A percentile compares a stretch with the other conserved stretches of the same genome.
These are phyloP conservation scores for Colletotrichum eleusines DNA, from an alignment of 2,329 filamentous ascomycete species.

Conservation along the genomic window DNA sequence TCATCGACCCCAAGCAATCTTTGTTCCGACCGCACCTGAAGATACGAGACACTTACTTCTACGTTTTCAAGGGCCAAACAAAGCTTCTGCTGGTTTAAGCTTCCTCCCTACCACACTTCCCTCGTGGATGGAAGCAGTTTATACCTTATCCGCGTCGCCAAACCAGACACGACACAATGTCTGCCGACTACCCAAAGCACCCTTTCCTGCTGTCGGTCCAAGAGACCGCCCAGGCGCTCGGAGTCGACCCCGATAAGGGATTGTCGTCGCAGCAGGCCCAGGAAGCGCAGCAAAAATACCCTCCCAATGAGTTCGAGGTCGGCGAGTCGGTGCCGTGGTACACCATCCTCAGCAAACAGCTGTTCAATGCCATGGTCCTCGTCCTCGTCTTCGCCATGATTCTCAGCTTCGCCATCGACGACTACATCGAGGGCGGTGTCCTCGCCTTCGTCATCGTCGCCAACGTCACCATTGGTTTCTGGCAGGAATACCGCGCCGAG, in stretches of 20 bases:
- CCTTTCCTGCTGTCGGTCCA: constrained; percentile 71
- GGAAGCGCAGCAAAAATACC: constrained; percentile 69
- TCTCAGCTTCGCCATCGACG: constrained; percentile 74
- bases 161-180: constrained; percentile 51
- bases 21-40: constrained; percentile 19
- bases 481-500: constrained; percentile 73
- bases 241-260: constrained; percentile 75
- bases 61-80: not conserved
- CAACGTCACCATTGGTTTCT: constrained; percentile 77
- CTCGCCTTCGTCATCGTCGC: constrained; percentile 75
- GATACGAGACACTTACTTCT: not conserved
- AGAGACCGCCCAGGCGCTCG: constrained; percentile 72
- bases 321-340: constrained; percentile 75
- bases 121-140: constrained; percentile 31
- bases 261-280: constrained; percentile 71
- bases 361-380: constrained; percentile 83
- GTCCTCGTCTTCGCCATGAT: constrained; percentile 84
- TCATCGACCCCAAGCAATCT: constrained; percentile 27
- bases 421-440: constrained; percentile 76
- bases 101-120: not conserved
- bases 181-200: constrained; percentile 63
- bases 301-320: constrained; percentile 78
- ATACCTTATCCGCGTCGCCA: constrained; percentile 22
- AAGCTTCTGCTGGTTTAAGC: not conserved
- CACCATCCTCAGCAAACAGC: constrained; percentile 78